Evolutionary conservation across 164 flowering plant genomes (phyloP), one percentile per base, ranked within the genome.

Genomic region (Kingdonia uniflora): DNA sequence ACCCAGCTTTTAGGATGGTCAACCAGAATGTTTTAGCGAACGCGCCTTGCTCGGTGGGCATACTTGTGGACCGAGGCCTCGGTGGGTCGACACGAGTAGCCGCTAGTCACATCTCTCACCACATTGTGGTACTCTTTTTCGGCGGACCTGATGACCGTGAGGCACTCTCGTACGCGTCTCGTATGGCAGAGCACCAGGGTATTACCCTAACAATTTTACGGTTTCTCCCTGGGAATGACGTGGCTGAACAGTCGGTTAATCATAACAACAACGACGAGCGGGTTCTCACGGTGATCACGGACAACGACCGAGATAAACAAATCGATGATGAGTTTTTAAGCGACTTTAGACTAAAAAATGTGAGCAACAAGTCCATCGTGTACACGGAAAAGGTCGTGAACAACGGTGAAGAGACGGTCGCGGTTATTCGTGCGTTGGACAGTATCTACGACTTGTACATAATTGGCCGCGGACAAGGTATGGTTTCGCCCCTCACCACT

Each of bases 141-240:
- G 65, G 69, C 3, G 69, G 65, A 4, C 58, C 65, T 1, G 65
- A 60, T 40, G 69, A 65, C 24, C 37, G 69, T 5, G 69, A 65
- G 50, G 60, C 61, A 2, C 43, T 60, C 0, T 24, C 60, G 1
- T 56, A 43, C n/a, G 64, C 61, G 0, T 37, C 19, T 14, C 20
- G 69, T 16, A 65, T 65, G 57, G 21, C 57, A 2, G 58, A 60
- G 42, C 64, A 65, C 57, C 64, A 55, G 0, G 57, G 57, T 2
- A 16, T 45, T 23, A 45, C 16, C 33, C 25, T 65, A 13, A 60
- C 65, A 1, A 19, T 65, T n/a, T 6, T 60, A 2, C 17, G 61
- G 5, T 65, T 65, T 46, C 0, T 65, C 0, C 25, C 51, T 14
- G 64, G 55, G 6, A 42, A 50, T 7, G 6, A 45, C 14, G 37